Conservation (phyloP, 2,329 filamentous ascomycete genomes). For the Pseudonectria foliicola region DNA sequence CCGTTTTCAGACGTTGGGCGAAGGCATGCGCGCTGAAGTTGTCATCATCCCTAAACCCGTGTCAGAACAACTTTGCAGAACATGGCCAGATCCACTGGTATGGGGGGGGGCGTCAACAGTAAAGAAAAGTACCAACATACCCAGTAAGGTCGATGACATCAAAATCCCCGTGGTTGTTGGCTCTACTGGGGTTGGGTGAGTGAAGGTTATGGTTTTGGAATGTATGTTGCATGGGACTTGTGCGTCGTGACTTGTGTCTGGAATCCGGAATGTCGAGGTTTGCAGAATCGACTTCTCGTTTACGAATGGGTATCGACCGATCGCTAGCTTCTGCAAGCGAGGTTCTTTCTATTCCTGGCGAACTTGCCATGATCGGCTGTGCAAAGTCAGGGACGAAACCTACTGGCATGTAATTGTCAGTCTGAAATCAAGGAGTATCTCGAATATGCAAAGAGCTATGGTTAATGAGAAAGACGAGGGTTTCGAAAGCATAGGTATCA, state of each 20-base stretch:
- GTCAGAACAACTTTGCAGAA: not conserved
- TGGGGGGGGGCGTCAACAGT: too few species aligned
- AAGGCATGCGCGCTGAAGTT: slow-evolving; percentile 21
- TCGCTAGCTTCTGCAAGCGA: slow-evolving; percentile 5
- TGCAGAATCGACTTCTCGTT: slow-evolving; percentile 20
- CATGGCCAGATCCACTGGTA: too few species aligned
- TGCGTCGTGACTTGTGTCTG: slow-evolving; percentile 28
- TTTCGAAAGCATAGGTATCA: too few species aligned
- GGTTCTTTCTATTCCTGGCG: too few species aligned
- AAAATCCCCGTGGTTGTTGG: slow-evolving; percentile 7
- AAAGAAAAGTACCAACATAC: slow-evolving; percentile 15
- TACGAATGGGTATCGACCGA: slow-evolving; percentile 21
- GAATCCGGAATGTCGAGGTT: slow-evolving; percentile 7
- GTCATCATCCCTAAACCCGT: slow-evolving; percentile 26
- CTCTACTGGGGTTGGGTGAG: not conserved
- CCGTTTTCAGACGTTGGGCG: slow-evolving; percentile 3
- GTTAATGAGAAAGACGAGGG: too few species aligned
- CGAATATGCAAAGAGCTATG: too few species aligned
- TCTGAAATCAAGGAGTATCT: too few species aligned
- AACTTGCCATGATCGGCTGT: too few species aligned
- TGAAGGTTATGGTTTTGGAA: slow-evolving; percentile 1
- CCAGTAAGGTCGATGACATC: slow-evolving; percentile 38
- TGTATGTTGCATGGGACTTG: slow-evolving; percentile 15
- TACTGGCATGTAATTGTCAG: too few species aligned
- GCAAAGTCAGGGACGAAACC: too few species aligned